Base-by-base conservation (phyloP, 1,139 yeast species). In the Candida neerlandica region DNA sequence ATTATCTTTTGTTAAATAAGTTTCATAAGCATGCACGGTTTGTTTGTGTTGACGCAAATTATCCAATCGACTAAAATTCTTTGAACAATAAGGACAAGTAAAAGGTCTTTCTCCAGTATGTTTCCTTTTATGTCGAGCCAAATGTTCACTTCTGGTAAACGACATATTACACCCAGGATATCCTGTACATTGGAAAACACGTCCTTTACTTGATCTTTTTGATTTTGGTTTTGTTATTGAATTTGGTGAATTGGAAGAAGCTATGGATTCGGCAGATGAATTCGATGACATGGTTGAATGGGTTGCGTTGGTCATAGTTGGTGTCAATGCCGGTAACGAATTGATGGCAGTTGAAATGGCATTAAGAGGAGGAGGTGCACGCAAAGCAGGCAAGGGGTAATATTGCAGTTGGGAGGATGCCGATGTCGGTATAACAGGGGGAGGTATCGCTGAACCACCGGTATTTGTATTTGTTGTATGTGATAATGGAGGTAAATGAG, bases 21-120 rank as follows among this genome's bases (percentile, higher is more conserved):
- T 79, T 59, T 88, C 91, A 65, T 84, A 85, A 30, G 95, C 91
- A 65, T 91, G 97, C 12, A 91, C 97, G 0, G 97, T 89, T 63
- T 90, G 96, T 55, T 87, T 86, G 67, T 92, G 97, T 68, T 92
- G 98, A 51, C 97, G 80, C 55, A 92, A 75, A 64, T 92, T 92
- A 67, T 92, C 98, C 55, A 90, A 72, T 44, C 97, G 77, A 27
- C 94, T 85, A 63, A 92, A 92, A 62, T 85, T 81, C 60, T 91
- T 84, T 41, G 84, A 77, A 67, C 98, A 92, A 60, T 78, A 82
- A 45, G 88, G 88, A 66, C 98, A 92, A 49, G 89, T 84, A 65
- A 90, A 92, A 1, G 98, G 98, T 50, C 96, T 77, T 66, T 92
- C 98, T 41, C 97, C 98, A 1, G 97, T 91, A 65, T 91, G 98